These are phyloP conservation scores for Podaxis sp. DNA, from an alignment of 768 basidiomycete species.

Conservation along the genomic window DNA sequence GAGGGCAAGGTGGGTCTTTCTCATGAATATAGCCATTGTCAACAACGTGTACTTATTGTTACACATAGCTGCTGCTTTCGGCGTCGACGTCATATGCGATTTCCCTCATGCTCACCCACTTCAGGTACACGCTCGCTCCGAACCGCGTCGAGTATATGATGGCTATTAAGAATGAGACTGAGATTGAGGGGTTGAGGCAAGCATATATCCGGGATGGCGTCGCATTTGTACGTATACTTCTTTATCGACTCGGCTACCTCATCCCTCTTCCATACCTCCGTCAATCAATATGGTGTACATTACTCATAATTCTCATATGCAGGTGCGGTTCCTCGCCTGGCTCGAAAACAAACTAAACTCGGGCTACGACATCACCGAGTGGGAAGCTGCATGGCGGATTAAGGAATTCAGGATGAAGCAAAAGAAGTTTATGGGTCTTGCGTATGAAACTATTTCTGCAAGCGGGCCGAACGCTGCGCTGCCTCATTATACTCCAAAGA, in stretches of 20 bases:
- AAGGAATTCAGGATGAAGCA: constrained; percentile 71
- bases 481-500: constrained; percentile 87
- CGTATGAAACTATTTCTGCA: constrained; percentile 89
- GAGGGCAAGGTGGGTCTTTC: constrained; percentile 59
- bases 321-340: constrained; percentile 88
- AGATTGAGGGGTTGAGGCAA: constrained; percentile 76
- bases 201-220: constrained; percentile 92
- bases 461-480: constrained; percentile 90
- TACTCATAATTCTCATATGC: neutral
- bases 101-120: constrained; percentile 80
- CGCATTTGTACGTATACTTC: constrained; percentile 58
- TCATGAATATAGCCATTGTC: constrained; percentile 7
- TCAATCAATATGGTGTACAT: neutral
- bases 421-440: constrained; percentile 79
- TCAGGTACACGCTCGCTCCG: constrained; percentile 71
- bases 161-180: constrained; percentile 84
- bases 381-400: constrained; percentile 84
- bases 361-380: constrained; percentile 86
- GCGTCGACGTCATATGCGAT: constrained; percentile 81
- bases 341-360: constrained; percentile 75
- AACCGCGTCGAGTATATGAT: constrained; percentile 76
- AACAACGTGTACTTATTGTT: neutral
- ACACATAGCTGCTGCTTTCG: constrained; percentile 56
- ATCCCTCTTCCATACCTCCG: neutral
- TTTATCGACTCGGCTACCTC: too few relatives aligned